Base-by-base conservation (phyloP, 805 yeast genomes). In the Lachancea dasiensis region DNA sequence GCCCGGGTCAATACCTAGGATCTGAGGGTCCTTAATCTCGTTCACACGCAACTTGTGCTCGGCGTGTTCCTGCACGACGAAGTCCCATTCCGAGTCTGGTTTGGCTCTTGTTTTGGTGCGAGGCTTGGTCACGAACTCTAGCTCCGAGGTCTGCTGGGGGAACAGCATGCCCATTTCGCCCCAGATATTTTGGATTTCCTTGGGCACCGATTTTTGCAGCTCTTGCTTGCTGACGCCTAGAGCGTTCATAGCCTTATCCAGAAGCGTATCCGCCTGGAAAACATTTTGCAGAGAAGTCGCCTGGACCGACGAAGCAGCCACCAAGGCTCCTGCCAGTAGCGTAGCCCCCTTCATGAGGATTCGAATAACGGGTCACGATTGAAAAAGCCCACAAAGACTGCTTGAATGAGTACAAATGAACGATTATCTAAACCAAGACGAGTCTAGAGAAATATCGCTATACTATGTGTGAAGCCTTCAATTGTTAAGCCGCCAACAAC, bases 1-100 rank as follows among this genome's bases (percentile, higher is more conserved):
- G 29, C 59, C 56, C 7, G 69, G 64, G 64, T 90, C 97, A 40
- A 89, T 65, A 13, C 94, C 95, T 48, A 89, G 72, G 26, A 64
- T 68, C 45, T 70, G 68, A 10, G 95, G 95, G 46, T 73, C 65
- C 27, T 49, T 47, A 22, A 70, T 56, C 51, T 67, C 67, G 62
- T 73, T 73, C 49, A 77, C 75, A 56, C 90, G 76, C 61, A 83
- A 67, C 44, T 72, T 63, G 60, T 81, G 70, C 56, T 67, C 61
- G 30, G 74, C 70, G 53, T 68, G 65, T 19, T 36, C 36, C 27
- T 50, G 43, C 4, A 58, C 63, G 11, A 52, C 39, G 39, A 41
- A 45, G 38, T 56, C 61, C 60, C 64, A 47, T 24, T 53, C 45
- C 38, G 46, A 47, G 38, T 46, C 47, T 33, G 46, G 36, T 39